phyloP scores from a whole-genome alignment of 768 basidiomycete genomes.

The Xerocomus spinulosus region DNA sequence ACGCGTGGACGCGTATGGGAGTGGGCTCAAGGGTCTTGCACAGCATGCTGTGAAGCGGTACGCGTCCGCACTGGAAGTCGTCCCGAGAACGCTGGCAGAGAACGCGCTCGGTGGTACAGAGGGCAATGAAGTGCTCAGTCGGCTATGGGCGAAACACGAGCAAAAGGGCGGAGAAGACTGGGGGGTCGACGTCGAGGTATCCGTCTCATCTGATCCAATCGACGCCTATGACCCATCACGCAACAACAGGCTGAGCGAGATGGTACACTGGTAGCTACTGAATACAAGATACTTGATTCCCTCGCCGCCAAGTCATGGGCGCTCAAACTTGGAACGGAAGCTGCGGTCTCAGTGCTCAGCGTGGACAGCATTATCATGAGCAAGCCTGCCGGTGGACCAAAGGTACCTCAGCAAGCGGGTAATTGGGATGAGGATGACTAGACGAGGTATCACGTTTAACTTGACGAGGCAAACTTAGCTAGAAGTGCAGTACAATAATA shows the following conservation, averaged over 20 bases:
- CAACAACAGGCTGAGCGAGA: constrained; percentile 64
- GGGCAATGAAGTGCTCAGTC: constrained; percentile 87
- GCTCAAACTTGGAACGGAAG: constrained; percentile 84
- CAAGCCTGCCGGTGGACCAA: constrained; percentile 87
- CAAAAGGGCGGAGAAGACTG: constrained; percentile 64
- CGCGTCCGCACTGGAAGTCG: constrained; percentile 84
- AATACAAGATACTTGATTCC: constrained; percentile 77
- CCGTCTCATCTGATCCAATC: constrained; percentile 3
- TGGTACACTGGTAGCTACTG: constrained; percentile 62
- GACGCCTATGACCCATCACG: background rate
- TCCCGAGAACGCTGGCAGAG: constrained; percentile 90
- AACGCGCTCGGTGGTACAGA: constrained; percentile 90
- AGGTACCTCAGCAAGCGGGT: constrained; percentile 79
- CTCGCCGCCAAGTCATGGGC: constrained; percentile 89
- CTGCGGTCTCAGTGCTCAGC: constrained; percentile 83
- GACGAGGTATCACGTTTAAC: constrained; percentile 11
- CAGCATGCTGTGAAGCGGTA: constrained; percentile 94
- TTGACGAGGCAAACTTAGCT: constrained; percentile 10
- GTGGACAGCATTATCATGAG: constrained; percentile 99
- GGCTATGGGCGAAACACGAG: constrained; percentile 88
- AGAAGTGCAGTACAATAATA: constrained; percentile 28
- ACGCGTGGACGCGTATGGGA: constrained; percentile 81
- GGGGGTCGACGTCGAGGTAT: constrained; percentile 89
- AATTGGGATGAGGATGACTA: constrained; percentile 79
- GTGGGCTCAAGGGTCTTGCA: constrained; percentile 80